Conservation (phyloP, 2,329 filamentous ascomycete genomes). For the Cladosporium velox region DNA sequence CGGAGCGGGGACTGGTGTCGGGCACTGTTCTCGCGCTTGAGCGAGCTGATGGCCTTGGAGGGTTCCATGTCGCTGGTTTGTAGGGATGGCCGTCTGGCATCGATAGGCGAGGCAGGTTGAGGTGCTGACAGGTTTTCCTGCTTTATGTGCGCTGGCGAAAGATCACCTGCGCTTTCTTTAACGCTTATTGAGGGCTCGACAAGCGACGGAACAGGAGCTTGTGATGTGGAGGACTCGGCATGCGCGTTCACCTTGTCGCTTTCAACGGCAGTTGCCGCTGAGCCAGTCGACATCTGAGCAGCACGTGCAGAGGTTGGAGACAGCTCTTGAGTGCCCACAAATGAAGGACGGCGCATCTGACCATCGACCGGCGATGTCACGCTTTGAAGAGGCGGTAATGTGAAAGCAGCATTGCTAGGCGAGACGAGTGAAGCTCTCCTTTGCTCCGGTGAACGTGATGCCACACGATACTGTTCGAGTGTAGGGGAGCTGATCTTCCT, state of each 20-base stretch:
- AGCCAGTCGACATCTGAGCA: conserved; percentile 1
- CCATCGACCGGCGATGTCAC: conserved; percentile 27
- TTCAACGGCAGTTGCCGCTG: conserved; percentile 10
- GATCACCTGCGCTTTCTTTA: conserved; percentile 24
- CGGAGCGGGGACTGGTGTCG: conserved; percentile 41
- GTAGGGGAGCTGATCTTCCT: conserved; percentile 46
- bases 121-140: conserved; percentile 44
- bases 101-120: conserved; percentile 38
- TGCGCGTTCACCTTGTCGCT: conserved; percentile 6
- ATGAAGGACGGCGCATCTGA: conserved; percentile 31
- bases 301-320: conserved; percentile 21
- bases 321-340: conserved; percentile 34
- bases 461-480: conserved; percentile 51
- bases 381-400: conserved; percentile 46
- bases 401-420: conserved; percentile 37
- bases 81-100: conserved; percentile 26
- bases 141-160: conserved; percentile 43
- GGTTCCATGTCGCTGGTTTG: conserved; percentile 39
- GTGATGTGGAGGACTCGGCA: conserved; percentile 28
- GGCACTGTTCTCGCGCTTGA: conserved; percentile 50
- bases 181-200: conserved; percentile 23
- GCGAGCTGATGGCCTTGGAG: conserved; percentile 45
- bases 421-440: conserved; percentile 39
- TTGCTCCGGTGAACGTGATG: conserved; percentile 48
- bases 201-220: conserved; percentile 25